Base-by-base conservation (phyloP, 1,284 basidiomycete genomes). In the Rhodotorula sp. region DNA sequence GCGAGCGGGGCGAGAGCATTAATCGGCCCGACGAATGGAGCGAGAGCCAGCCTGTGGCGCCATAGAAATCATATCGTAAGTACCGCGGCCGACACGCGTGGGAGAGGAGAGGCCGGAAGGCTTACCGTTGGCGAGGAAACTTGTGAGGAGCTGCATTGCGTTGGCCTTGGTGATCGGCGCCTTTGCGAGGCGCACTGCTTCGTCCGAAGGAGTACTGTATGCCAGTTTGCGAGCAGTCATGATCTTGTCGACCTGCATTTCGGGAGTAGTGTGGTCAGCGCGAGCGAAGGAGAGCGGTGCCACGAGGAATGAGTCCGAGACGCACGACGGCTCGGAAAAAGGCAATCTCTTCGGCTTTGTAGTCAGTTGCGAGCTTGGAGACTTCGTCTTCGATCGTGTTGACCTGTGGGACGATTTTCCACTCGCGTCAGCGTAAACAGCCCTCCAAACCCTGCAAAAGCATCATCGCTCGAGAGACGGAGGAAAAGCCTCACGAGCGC, bases 311-410 rank as follows among this genome's bases (percentile, higher is more conserved):
- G 43, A 52, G 21, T 19, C 18, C 8, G 12, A 10, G 19, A 81
- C 88, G 73, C 78, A 91, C 92, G 68, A 93, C 83, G 3, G 87
- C 87, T 81, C 89, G 91, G 84, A 92, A 92, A 81, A 87, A 93
- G 0, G 87, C 84, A 64, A 93, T 91, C 80, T 93, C 92, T 57
- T 83, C 82, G 0, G 90, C 83, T 5, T 84, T 85, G 78, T 92
- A 93, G 60, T 91, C 90, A 0, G 91, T 91, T 15, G 91, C 92
- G 77, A 91, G 82, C 79, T 92, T 91, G 0, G 91, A 88, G 38
- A 91, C 83, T 69, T 88, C 88, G 31, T 86, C 88, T 74, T 88
- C 89, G 18, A 85, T 83, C n/a, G 76, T 73, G 78, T 93, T 93
- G 45, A 90, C 86, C 91, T 93, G 67, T 28, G 34, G 0, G n/a